phyloP scores from a whole-genome alignment of 805 yeast genomes.

The Naumovozyma dairenensis region DNA sequence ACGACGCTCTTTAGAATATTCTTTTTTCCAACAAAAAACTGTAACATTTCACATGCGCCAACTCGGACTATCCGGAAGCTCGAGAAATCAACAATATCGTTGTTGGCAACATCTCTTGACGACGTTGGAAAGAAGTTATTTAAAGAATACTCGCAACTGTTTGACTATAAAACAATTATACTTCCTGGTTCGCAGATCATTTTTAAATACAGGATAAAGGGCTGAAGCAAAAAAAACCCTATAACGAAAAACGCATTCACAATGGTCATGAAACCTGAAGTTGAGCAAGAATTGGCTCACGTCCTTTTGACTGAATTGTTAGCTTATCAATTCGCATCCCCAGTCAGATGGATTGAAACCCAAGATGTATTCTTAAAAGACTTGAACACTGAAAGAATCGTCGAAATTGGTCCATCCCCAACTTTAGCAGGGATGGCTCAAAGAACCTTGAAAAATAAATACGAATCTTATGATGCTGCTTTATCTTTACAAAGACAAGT shows the following conservation, averaged over 20 bases:
- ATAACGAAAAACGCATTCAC: not conserved
- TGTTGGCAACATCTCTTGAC: too few relatives aligned
- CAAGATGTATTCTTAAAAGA: conserved; percentile 95
- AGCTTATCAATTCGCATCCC: conserved; percentile 98
- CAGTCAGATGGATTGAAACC: conserved; percentile 99
- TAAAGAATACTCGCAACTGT: too few relatives aligned
- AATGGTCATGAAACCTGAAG: conserved; percentile 60
- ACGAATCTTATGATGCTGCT: conserved; percentile 97
- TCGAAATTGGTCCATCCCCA: conserved; percentile 98
- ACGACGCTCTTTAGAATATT: too few relatives aligned
- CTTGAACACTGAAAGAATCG: conserved; percentile 92
- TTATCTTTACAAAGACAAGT: conserved; percentile 79
- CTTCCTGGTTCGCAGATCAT: too few relatives aligned
- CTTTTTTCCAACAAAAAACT: too few relatives aligned
- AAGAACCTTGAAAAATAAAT: conserved; percentile 85
- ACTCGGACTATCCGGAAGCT: too few relatives aligned
- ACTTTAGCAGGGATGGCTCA: conserved; percentile 98
- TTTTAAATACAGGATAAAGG: too few relatives aligned
- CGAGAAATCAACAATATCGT: too few relatives aligned
- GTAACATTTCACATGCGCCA: too few relatives aligned
- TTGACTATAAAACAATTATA: too few relatives aligned
- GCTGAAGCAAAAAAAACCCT: too few relatives aligned
- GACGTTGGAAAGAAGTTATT: too few relatives aligned
- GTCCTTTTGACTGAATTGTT: conserved; percentile 86
- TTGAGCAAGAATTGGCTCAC: conserved; percentile 96